Percentiles rank a stretch among this genome's conserved stretches.
Evolutionary conservation across 164 flowering plant species (phyloP).

Genomic region (Stephania cephalantha): DNA sequence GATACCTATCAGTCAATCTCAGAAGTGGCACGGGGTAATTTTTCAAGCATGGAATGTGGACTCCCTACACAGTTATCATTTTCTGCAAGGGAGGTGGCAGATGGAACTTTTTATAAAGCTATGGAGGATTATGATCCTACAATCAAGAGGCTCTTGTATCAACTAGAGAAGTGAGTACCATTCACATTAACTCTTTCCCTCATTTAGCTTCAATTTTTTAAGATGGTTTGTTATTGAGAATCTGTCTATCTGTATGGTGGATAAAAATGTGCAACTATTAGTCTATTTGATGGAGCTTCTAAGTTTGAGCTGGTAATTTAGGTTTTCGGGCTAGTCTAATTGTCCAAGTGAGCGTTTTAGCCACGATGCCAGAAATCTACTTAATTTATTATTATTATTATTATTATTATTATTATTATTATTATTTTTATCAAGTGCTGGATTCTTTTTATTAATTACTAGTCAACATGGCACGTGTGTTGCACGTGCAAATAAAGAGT

Average conservation of each 20-base stretch:
- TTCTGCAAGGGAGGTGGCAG: conserved; percentile 87
- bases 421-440: background rate
- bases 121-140: conserved; percentile 95
- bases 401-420: too few species aligned
- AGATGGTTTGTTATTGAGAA: conserved; percentile 7
- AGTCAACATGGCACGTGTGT: too few species aligned
- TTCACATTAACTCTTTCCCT: conserved; percentile 1
- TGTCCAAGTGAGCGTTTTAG: background rate
- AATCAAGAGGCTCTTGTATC: conserved; percentile 75
- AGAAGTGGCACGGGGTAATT: conserved; percentile 36
- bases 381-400: background rate
- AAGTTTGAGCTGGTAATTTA: background rate
- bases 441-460: background rate
- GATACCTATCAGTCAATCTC: conserved; percentile 70
- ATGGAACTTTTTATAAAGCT: conserved; percentile 92
- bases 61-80: conserved; percentile 85
- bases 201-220: conserved; percentile 1
- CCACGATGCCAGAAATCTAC: background rate
- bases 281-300: background rate
- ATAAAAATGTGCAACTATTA: background rate
- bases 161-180: conserved; percentile 55
- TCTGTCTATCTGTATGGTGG: conserved; percentile 1
- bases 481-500: too few species aligned
- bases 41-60: conserved; percentile 72
- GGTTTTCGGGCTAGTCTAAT: background rate